Conservation (phyloP, 2,329 filamentous ascomycete genomes). For the Chrysoporthe cubensis region DNA sequence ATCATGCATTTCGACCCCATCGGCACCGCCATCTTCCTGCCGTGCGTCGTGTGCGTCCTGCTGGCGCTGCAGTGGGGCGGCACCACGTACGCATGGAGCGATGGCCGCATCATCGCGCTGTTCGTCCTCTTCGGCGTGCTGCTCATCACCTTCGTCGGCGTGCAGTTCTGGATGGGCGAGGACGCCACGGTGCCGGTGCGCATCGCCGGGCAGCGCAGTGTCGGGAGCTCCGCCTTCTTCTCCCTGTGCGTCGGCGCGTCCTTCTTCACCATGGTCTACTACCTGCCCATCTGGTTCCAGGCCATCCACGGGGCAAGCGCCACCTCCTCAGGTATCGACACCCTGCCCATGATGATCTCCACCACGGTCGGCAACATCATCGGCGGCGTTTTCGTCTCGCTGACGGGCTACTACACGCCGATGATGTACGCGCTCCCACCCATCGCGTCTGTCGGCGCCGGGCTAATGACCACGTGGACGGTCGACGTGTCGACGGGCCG, state of each 20-base stretch:
- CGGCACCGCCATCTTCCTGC: background rate
- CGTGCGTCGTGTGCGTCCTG: slow-evolving; percentile 45
- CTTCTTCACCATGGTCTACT: slow-evolving; percentile 39
- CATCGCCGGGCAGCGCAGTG: slow-evolving; percentile 44
- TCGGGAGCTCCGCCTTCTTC: slow-evolving; percentile 40
- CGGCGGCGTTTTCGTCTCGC: slow-evolving; percentile 35
- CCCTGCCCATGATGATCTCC: slow-evolving; percentile 45
- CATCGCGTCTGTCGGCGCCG: slow-evolving; percentile 13
- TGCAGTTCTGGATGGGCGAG: background rate
- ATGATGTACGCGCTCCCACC: slow-evolving; percentile 35
- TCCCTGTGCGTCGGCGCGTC: slow-evolving; percentile 39
- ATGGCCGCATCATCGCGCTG: slow-evolving; percentile 41
- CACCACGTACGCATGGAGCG: slow-evolving; percentile 31
- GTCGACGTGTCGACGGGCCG: background rate
- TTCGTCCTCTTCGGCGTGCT: slow-evolving; percentile 41
- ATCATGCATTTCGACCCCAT: too few species aligned
- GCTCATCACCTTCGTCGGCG: slow-evolving; percentile 29
- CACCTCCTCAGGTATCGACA: slow-evolving; percentile 43
- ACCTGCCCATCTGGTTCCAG: slow-evolving; percentile 40
- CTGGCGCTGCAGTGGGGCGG: slow-evolving; percentile 52
- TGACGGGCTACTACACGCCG: background rate
- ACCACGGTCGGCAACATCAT: slow-evolving; percentile 43
- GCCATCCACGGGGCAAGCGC: slow-evolving; percentile 38
- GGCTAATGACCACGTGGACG: slow-evolving; percentile 5
- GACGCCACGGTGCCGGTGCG: slow-evolving; percentile 44